Evolutionary conservation across 2,329 filamentous ascomycete genomes (phyloP).

Genomic region (Fusarium nygamai): DNA sequence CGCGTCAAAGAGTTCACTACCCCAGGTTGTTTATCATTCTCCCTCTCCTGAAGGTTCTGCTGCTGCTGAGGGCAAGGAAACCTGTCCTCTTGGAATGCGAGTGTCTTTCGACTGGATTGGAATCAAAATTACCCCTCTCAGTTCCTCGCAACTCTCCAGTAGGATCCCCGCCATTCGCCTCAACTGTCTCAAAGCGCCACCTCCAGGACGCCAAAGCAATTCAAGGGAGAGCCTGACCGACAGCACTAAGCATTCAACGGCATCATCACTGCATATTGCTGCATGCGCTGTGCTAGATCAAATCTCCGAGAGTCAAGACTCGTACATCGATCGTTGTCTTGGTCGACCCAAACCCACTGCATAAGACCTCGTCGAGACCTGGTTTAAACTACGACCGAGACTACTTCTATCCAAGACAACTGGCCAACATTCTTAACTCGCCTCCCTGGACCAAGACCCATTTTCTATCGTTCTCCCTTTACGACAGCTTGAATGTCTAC

Average conservation of each 20-base stretch:
- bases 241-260: conserved; percentile 45
- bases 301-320: conserved; percentile 52
- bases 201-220: conserved; percentile 48
- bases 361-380: conserved; percentile 53
- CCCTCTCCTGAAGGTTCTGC: conserved; percentile 15
- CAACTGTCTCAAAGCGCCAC: conserved; percentile 51
- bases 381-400: conserved; percentile 48
- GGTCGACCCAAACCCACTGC: conserved; percentile 42
- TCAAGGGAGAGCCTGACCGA: conserved; percentile 47
- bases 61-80: conserved; percentile 41
- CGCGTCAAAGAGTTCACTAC: conserved; percentile 34
- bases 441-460: conserved; percentile 45
- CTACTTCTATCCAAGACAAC: conserved; percentile 52
- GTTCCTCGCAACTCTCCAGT: conserved; percentile 47
- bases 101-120: conserved; percentile 51
- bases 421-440: conserved; percentile 48
- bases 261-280: conserved; percentile 45
- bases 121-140: conserved; percentile 48
- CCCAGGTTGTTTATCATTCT: conserved; percentile 34
- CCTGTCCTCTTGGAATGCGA: conserved; percentile 51
- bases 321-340: conserved; percentile 45
- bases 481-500: conserved; percentile 66
- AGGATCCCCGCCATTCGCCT: conserved; percentile 45
- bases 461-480: conserved; percentile 48
- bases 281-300: conserved; percentile 48